phyloP scores from a whole-genome alignment of 164 flowering plant species.

The Magnolia sinica region DNA sequence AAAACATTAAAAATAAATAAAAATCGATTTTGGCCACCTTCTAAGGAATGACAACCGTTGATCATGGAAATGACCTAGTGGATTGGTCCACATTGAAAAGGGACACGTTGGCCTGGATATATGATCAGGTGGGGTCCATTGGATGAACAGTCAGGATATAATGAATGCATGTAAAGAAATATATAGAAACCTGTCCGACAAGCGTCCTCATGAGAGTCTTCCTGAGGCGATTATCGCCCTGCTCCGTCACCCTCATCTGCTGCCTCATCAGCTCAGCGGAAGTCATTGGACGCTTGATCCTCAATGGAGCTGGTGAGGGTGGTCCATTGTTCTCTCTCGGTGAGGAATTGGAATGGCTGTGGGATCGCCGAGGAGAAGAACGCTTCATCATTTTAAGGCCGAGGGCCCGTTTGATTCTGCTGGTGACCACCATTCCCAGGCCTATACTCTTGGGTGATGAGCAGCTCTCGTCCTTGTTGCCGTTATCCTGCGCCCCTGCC shows the following conservation, averaged over 20 bases:
- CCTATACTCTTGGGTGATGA: not conserved
- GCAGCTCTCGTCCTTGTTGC: not conserved
- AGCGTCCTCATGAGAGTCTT: slow-evolving; percentile 89
- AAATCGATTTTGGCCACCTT: too few relatives aligned
- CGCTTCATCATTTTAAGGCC: slow-evolving; percentile 17
- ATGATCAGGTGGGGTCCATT: too few relatives aligned
- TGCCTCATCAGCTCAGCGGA: slow-evolving; percentile 93
- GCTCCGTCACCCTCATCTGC: slow-evolving; percentile 93
- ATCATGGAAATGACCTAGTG: too few relatives aligned
- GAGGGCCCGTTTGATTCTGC: slow-evolving; percentile 23
- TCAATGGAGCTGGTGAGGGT: not conserved
- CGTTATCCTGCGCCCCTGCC: slow-evolving; percentile 19
- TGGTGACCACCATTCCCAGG: slow-evolving; percentile 12
- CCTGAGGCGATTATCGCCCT: slow-evolving; percentile 68
- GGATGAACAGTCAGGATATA: not conserved
- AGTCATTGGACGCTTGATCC: slow-evolving; percentile 63
- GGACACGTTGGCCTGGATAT: too few relatives aligned
- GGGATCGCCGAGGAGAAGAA: slow-evolving; percentile 8
- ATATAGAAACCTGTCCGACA: slow-evolving; percentile 68
- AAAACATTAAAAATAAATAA: too few relatives aligned
- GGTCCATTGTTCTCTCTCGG: not conserved
- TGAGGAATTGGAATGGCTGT: not conserved
- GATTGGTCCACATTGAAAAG: too few relatives aligned
- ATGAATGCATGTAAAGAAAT: not conserved
- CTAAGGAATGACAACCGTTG: too few relatives aligned